These are phyloP conservation scores for Chalciporus pseudorubinellus DNA, from an alignment of 768 basidiomycete genomes.

Conservation along the genomic window DNA sequence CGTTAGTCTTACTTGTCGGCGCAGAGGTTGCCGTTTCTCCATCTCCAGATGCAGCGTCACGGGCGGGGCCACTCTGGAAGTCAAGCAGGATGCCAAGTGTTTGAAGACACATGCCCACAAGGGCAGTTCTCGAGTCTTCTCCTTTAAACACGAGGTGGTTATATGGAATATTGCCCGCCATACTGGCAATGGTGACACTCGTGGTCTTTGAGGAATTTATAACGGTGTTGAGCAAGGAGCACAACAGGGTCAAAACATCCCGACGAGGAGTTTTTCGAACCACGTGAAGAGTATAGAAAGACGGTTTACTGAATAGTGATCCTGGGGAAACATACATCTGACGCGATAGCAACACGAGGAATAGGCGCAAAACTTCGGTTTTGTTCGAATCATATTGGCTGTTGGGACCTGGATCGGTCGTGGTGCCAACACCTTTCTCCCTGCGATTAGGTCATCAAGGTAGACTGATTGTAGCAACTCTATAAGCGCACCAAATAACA, in stretches of 20 bases:
- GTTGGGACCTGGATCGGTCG: constrained; percentile 63
- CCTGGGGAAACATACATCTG: constrained; percentile 83
- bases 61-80: constrained; percentile 75
- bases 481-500: constrained; percentile 71
- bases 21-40: constrained; percentile 44
- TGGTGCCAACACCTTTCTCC: constrained; percentile 95
- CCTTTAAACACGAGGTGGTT: constrained; percentile 89
- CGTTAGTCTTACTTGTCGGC: constrained; percentile 72
- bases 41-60: constrained; percentile 44
- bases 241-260: constrained; percentile 87
- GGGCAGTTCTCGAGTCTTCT: constrained; percentile 72
- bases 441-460: constrained; percentile 38
- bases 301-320: constrained; percentile 67
- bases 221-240: constrained; percentile 89
- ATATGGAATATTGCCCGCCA: constrained; percentile 81
- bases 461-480: constrained; percentile 1
- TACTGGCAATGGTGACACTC: constrained; percentile 56
- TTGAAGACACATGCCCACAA: constrained; percentile 76
- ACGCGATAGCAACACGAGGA: constrained; percentile 84
- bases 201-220: constrained; percentile 62
- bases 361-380: constrained; percentile 83
- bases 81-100: constrained; percentile 73
- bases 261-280: constrained; percentile 74
- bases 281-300: constrained; percentile 73
- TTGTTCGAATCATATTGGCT: constrained; percentile 75